These are phyloP conservation scores for Brasenia schreberi DNA, from an alignment of 164 flowering plant species.

Conservation along the genomic window DNA sequence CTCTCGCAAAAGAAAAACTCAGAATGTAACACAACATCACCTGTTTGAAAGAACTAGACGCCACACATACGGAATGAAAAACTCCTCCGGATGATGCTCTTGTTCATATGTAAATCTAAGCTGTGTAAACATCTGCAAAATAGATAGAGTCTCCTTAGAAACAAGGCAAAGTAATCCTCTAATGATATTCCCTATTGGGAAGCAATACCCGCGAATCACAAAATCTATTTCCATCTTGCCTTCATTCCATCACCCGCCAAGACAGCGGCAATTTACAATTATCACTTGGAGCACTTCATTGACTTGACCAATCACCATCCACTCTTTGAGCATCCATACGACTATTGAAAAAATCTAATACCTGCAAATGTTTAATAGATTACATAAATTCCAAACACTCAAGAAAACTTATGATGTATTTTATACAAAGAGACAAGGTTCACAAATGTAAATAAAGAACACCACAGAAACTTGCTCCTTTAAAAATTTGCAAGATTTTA, in stretches of 20 bases:
- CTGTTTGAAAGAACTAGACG: constrained; percentile 60
- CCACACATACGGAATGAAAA: constrained; percentile 97
- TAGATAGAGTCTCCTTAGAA: too few relatives aligned
- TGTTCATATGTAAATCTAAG: constrained; percentile 88
- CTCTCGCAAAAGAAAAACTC: too few relatives aligned
- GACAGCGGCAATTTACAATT: constrained; percentile 65
- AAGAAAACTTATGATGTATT: not conserved
- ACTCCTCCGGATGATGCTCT: constrained; percentile 98
- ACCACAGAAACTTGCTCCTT: not conserved
- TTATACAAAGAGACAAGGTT: not conserved
- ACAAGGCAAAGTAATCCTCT: too few relatives aligned
- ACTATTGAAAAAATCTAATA: constrained; percentile 88
- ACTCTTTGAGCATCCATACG: constrained; percentile 71
- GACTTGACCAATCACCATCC: constrained; percentile 85
- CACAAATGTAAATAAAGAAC: too few relatives aligned
- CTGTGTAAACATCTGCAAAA: constrained; percentile 82
- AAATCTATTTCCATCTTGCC: too few relatives aligned
- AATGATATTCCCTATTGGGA: too few relatives aligned
- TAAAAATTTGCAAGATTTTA: not conserved
- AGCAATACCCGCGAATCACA: too few relatives aligned
- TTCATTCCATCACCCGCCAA: constrained; percentile 94
- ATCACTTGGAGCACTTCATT: constrained; percentile 85
- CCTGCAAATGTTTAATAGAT: too few relatives aligned
- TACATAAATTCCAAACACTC: constrained; percentile 7
- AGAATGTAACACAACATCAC: constrained; percentile 19